A percentile compares a stretch with the other conserved stretches of the same genome.
Evolutionary conservation across 805 yeast genomes (phyloP).

Genomic region (Candida sithepensis): DNA sequence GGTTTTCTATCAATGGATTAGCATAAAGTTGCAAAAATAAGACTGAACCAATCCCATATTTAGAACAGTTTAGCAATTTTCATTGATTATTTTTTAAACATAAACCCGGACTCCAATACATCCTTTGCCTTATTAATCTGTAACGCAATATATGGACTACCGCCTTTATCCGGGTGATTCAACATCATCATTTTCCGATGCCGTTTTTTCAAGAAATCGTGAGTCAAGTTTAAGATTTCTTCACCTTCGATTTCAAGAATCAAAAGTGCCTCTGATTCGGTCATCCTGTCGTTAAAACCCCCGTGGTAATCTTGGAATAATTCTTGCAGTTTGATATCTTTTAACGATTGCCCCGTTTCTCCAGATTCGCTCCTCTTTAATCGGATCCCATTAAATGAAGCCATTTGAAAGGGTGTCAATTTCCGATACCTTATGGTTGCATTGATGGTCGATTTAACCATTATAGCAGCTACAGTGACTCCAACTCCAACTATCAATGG

Average conservation of each 20-base stretch:
- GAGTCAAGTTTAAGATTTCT: conserved; percentile 48
- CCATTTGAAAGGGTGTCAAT: conserved; percentile 36
- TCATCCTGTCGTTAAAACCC: conserved; percentile 62
- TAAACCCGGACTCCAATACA: conserved; percentile 61
- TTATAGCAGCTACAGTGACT: conserved; percentile 47
- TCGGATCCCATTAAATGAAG: conserved; percentile 36
- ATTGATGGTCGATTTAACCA: conserved; percentile 36
- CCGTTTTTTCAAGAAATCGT: conserved; percentile 55
- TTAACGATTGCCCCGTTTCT: conserved; percentile 9
- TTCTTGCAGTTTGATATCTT: conserved; percentile 11
- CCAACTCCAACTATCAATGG: conserved; percentile 57
- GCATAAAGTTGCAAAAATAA: too few species aligned
- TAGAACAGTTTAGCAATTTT: too few species aligned
- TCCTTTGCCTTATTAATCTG: conserved; percentile 87
- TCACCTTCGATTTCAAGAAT: conserved; percentile 56
- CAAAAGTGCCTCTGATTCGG: conserved; percentile 65
- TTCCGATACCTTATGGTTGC: conserved; percentile 31
- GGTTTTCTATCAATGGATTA: too few species aligned
- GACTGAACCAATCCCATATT: too few species aligned
- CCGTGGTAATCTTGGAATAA: conserved; percentile 47
- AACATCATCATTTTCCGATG: conserved; percentile 76
- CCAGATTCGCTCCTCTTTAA: conserved; percentile 4
- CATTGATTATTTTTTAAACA: conserved; percentile 29
- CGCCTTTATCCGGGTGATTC: conserved; percentile 90
- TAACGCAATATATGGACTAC: conserved; percentile 75